Evolutionary conservation across 208 protist genomes (phyloP), one percentile per base, ranked within the genome.

Genomic region (Lotmaria passim): DNA sequence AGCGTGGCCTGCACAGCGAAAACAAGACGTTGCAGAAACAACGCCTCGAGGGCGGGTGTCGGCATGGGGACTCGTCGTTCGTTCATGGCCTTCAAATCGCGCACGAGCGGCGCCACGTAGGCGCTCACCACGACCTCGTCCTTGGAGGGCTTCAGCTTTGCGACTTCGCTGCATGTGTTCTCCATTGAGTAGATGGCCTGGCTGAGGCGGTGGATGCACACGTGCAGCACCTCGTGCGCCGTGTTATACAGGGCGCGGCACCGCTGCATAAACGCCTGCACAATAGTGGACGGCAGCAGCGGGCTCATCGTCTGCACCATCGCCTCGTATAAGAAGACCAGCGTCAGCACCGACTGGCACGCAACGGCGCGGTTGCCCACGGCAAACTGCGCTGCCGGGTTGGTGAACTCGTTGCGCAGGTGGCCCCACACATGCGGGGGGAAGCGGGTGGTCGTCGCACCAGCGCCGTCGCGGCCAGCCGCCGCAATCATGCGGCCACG

Each of bases 171-270:
- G 59, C 75, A 81, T 3, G 83, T 71, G 21, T 34, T 55, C 48
- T 89, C 73, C 83, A 93, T 83, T 14, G 90, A 86, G 64, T 78
- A 81, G 46, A 93, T 79, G 28, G 90, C 90, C 58, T 85, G 81
- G 70, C 84, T 85, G 21, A 95, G 74, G 8, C 90, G 85, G 70
- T 95, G 86, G 30, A 93, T 76, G 62, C 82, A 79, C 58, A 95
- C 78, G 70, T 95, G 87, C 72, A 95, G 74, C 69, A 92, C 58
- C 69, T 91, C 87, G 39, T 85, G 78, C 30, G 79, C 75, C 17
- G 78, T 73, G n/a, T 41, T 53, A 68, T 90, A 82, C 46, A 95
- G 58, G 8, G 44, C 41, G 12, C 61, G 53, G 59, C 79, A 82
- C n/a, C 83, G 85, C 31, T 60, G 50, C 41, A 83, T 64, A 34